Evolutionary conservation across 1,284 basidiomycete genomes (phyloP).

Genomic region (Cryptococcus wingfieldii): DNA sequence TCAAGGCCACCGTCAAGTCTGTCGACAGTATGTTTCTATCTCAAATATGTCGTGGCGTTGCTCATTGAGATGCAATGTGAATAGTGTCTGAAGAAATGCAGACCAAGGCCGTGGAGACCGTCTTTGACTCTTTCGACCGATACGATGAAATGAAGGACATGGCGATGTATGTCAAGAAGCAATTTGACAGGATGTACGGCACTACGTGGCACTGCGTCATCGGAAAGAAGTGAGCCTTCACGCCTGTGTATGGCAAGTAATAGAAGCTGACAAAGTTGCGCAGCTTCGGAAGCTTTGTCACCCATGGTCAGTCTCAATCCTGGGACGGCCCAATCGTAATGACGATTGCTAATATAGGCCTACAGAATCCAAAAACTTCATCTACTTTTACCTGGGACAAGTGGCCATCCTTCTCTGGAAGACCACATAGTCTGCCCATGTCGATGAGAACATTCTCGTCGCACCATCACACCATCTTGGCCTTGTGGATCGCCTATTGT

Average conservation of each 20-base stretch:
- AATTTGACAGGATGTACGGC: slow-evolving; percentile 85
- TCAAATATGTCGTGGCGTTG: background rate
- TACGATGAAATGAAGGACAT: slow-evolving; percentile 96
- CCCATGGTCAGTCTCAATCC: slow-evolving; percentile 68
- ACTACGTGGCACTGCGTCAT: slow-evolving; percentile 90
- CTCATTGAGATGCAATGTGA: no score
- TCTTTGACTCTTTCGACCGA: slow-evolving; percentile 77
- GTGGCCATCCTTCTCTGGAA: slow-evolving; percentile 93
- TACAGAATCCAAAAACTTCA: slow-evolving; percentile 91
- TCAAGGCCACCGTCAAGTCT: slow-evolving; percentile 87
- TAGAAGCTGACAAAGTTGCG: background rate
- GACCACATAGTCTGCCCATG: slow-evolving; percentile 54
- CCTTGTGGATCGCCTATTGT: no score
- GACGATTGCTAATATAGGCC: background rate
- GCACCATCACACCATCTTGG: no score
- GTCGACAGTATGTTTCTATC: slow-evolving; percentile 63
- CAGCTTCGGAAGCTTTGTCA: slow-evolving; percentile 90
- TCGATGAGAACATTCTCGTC: no score
- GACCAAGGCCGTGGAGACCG: slow-evolving; percentile 82
- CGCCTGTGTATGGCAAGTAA: background rate
- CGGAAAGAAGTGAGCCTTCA: slow-evolving; percentile 67
- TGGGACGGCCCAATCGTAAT: slow-evolving; percentile 4
- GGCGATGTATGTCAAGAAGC: slow-evolving; percentile 95
- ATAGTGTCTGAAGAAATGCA: slow-evolving; percentile 91
- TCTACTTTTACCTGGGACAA: slow-evolving; percentile 89